Base-by-base conservation (phyloP, 768 basidiomycete genomes). In the Phaeolepiota aurea region DNA sequence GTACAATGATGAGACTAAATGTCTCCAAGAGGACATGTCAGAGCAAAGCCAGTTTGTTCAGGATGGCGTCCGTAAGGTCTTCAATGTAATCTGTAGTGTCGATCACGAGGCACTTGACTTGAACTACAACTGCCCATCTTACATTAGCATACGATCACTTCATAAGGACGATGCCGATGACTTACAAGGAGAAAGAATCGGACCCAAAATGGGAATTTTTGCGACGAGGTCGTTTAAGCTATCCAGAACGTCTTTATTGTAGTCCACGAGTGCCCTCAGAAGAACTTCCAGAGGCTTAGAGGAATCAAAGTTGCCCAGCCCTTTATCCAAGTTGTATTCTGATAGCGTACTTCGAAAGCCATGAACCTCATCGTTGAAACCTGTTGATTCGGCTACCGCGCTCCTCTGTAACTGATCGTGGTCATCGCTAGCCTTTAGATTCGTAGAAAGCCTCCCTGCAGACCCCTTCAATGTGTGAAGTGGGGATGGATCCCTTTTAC, bases 101-200 rank as follows among this genome's bases (percentile, higher is more conserved):
- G 47, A 79, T 77, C 21, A 82, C 38, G 18, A 74, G 44, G 50
- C 82, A 82, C 53, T 85, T 82, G 54, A 80, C 52, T 7, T 75
- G 59, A 44, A 76, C 75, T 5, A 79, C 59, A 46, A 75, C 82
- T 84, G 37, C 19, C 44, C 21, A 20, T 25, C 20, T 22, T 35
- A 42, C 4, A 28, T 7, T n/a, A n/a, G 7, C 25, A 28, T 7
- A n/a, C 7, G n/a, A 28, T 7, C 25, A 28, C n/a, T 28, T 7
- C 7, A 35, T 14, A 36, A 30, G 18, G 14, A 44, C n/a, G n/a
- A 33, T 20, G 19, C 19, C 10, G 3, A 1, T 19, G 15, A 64
- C 76, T 58, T 51, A 84, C 81, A 65, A 3, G 77, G 76, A 18
- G 66, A 79, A 34, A 82, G 53, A 13, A 68, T 40, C 12, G 72